phyloP scores from a whole-genome alignment of 2,329 filamentous ascomycete species.

The Cordyceps farinosa region DNA sequence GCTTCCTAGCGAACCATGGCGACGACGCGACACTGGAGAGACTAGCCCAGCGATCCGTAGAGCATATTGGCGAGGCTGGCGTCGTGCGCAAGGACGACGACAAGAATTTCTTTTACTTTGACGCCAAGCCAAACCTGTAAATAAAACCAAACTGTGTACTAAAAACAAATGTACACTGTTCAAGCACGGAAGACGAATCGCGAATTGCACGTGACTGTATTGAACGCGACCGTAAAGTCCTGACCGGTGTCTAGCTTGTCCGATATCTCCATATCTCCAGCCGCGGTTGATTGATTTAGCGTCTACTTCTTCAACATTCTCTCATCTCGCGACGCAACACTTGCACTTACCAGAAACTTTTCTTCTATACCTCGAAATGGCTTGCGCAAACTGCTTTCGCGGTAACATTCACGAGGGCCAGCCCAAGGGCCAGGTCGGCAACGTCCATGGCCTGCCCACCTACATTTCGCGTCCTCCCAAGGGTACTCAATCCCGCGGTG shows the following conservation, averaged over 20 bases:
- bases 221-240: background rate
- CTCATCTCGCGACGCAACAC: background rate
- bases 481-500: constrained; percentile 36
- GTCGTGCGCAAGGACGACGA: constrained; percentile 13
- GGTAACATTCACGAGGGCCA: constrained; percentile 43
- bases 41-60: constrained; percentile 20
- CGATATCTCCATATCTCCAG: background rate
- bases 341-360: background rate
- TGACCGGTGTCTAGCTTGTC: background rate
- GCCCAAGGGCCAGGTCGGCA: constrained; percentile 42
- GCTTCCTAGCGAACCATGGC: constrained; percentile 30
- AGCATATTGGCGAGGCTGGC: constrained; percentile 25
- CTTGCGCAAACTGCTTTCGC: constrained; percentile 43
- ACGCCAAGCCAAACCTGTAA: constrained; percentile 20
- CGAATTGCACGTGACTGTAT: constrained; percentile 3
- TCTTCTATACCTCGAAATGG: constrained; percentile 26
- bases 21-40: constrained; percentile 21
- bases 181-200: background rate
- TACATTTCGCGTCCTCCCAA: constrained; percentile 42
- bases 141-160: background rate
- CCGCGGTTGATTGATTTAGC: background rate
- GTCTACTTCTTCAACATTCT: background rate
- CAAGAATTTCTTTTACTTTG: constrained; percentile 23
- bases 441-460: constrained; percentile 45
- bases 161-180: background rate